Conservation (phyloP, 108 stramenopile genomes). For the Cyclotella sp. region DNA sequence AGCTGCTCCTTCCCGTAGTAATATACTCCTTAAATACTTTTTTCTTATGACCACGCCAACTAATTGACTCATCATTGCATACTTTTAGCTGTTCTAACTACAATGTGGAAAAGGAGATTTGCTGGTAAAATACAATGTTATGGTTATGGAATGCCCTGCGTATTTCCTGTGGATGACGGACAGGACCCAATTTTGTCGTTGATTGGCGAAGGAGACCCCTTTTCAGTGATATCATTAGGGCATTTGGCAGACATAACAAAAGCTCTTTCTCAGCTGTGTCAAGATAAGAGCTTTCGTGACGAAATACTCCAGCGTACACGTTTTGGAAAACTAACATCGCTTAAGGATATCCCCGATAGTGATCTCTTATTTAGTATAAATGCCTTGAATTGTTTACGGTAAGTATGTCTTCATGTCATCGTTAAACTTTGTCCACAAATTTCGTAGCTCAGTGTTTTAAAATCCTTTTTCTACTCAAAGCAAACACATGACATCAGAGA, state of each 20-base stretch:
- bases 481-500: constrained; percentile 54
- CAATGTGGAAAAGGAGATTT: constrained; percentile 63
- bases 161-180: constrained; percentile 26
- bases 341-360: constrained; percentile 29
- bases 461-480: constrained; percentile 26
- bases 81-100: constrained; percentile 54
- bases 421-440: background rate
- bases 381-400: constrained; percentile 40
- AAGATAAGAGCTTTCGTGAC: constrained; percentile 59
- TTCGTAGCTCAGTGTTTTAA: background rate
- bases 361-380: constrained; percentile 55
- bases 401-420: background rate
- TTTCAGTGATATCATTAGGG: constrained; percentile 68
- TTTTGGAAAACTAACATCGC: background rate
- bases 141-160: constrained; percentile 51
- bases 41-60: too few species aligned
- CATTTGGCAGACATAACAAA: constrained; percentile 69
- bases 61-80: too few species aligned
- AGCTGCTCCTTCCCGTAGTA: background rate
- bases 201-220: constrained; percentile 79
- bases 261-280: constrained; percentile 64
- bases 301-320: constrained; percentile 52
- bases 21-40: too few species aligned
- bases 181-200: constrained; percentile 56
- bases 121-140: constrained; percentile 24